These are phyloP conservation scores for Amylocystis lapponica DNA, from an alignment of 768 basidiomycete genomes.

Conservation along the genomic window DNA sequence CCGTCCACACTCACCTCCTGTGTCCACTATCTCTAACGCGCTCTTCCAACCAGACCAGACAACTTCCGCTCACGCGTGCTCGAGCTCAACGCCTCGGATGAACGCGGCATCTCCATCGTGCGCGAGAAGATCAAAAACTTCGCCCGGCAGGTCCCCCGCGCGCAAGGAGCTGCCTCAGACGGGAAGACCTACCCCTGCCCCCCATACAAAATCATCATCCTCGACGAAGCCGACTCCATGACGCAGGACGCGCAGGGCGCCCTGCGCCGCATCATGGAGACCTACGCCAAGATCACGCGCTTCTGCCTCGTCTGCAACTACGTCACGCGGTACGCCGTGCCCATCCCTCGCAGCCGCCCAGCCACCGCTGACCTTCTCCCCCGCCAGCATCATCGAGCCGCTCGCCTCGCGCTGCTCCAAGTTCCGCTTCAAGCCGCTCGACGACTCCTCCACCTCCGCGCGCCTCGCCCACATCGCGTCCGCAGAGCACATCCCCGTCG, in stretches of 20 bases:
- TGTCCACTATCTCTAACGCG: background rate
- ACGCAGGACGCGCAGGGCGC: constrained; percentile 99
- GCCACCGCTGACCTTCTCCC: background rate
- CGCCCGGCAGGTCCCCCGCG: constrained; percentile 86
- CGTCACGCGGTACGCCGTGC: constrained; percentile 74
- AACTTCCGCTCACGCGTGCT: constrained; percentile 90
- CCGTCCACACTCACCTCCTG: constrained; percentile 13
- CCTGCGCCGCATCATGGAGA: constrained; percentile 98
- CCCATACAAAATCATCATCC: constrained; percentile 97
- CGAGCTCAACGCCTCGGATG: constrained; percentile 97
- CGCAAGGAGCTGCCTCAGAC: constrained; percentile 64
- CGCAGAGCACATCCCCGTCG: constrained; percentile 61
- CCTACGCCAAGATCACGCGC: constrained; percentile 92
- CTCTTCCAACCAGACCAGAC: constrained; percentile 60
- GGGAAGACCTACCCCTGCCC: constrained; percentile 90
- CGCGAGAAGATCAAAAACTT: constrained; percentile 99
- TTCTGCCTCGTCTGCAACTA: constrained; percentile 99
- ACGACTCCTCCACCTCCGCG: constrained; percentile 63
- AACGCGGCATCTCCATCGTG: constrained; percentile 94
- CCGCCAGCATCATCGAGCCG: constrained; percentile 91
- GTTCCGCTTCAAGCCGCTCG: constrained; percentile 95
- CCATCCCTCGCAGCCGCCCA: background rate
- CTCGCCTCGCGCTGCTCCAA: constrained; percentile 98
- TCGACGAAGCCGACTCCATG: constrained; percentile 99
- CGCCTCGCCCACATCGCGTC: constrained; percentile 78